A percentile compares a stretch with the other conserved stretches of the same genome.
Conservation (phyloP, 2,329 filamentous ascomycete species). For the Penicillium expansum region DNA sequence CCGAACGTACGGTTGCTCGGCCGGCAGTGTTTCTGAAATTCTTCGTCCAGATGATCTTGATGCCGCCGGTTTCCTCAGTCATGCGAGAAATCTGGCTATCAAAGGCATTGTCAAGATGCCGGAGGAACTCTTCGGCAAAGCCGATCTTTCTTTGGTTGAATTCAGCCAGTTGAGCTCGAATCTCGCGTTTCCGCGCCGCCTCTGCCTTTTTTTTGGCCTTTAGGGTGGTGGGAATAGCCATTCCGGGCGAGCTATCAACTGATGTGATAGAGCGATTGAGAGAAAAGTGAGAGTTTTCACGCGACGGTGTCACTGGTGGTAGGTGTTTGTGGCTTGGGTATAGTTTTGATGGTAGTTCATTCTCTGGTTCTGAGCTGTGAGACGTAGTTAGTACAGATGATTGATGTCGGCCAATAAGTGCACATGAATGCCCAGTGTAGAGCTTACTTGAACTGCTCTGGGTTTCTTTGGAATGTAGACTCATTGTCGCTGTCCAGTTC, state of each 20-base stretch:
- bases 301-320: not conserved
- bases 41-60: conserved; percentile 60
- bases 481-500: conserved; percentile 23
- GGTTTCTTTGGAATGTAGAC: conserved; percentile 17
- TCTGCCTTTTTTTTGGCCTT: conserved; percentile 41
- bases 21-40: conserved; percentile 62
- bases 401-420: not conserved
- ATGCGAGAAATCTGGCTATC: conserved; percentile 50
- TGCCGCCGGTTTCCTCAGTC: conserved; percentile 54
- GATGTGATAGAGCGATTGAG: not conserved
- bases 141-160: conserved; percentile 55
- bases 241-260: conserved; percentile 7
- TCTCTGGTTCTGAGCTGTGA: not conserved
- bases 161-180: conserved; percentile 26
- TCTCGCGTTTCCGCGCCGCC: conserved; percentile 37
- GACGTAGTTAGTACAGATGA: not conserved
- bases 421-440: not conserved
- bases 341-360: not conserved
- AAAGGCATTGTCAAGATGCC: conserved; percentile 54
- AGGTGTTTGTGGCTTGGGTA: not conserved
- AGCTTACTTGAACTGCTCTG: conserved; percentile 22
- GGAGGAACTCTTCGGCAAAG: conserved; percentile 55
- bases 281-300: not conserved
- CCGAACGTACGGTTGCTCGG: conserved; percentile 57
- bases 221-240: conserved; percentile 33